A percentile compares a stretch with the other conserved stretches of the same genome.
These are phyloP conservation scores for Talaromyces thailandensis DNA, from an alignment of 495 filamentous ascomycete species.

Conservation along the genomic window DNA sequence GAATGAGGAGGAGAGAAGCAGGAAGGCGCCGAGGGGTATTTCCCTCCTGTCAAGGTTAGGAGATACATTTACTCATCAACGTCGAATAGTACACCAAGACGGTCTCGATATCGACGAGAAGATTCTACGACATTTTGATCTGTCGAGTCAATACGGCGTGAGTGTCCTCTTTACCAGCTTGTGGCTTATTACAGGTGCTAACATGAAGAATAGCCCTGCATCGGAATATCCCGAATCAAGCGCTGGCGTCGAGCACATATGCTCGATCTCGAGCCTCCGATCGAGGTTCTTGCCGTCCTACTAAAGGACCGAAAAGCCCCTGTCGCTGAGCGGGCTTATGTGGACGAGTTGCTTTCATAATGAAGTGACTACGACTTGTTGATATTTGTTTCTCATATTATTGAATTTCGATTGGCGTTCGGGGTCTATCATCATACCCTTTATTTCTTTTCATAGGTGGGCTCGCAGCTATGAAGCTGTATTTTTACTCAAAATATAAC, in stretches of 20 bases:
- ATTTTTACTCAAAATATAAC: too few species aligned
- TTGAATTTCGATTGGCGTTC: neutral
- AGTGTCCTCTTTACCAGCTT: conserved; percentile 21
- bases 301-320: conserved; percentile 57
- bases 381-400: neutral
- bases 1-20: conserved; percentile 51
- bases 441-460: neutral
- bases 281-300: conserved; percentile 85
- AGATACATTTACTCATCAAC: neutral
- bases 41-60: neutral
- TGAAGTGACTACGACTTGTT: neutral
- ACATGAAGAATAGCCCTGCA: conserved; percentile 57
- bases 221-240: conserved; percentile 71
- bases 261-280: conserved; percentile 72
- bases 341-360: conserved; percentile 68
- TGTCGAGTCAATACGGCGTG: conserved; percentile 83
- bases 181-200: conserved; percentile 6
- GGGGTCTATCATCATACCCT: neutral
- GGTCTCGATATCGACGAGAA: conserved; percentile 68
- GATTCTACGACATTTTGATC: conserved; percentile 81
- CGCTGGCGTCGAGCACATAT: conserved; percentile 81
- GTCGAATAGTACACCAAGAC: conserved; percentile 57
- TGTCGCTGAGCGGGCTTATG: conserved; percentile 53
- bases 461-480: neutral
- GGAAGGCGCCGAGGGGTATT: conserved; percentile 33